phyloP scores from a whole-genome alignment of 1,284 basidiomycete species.

The Hymenochaete sp. region DNA sequence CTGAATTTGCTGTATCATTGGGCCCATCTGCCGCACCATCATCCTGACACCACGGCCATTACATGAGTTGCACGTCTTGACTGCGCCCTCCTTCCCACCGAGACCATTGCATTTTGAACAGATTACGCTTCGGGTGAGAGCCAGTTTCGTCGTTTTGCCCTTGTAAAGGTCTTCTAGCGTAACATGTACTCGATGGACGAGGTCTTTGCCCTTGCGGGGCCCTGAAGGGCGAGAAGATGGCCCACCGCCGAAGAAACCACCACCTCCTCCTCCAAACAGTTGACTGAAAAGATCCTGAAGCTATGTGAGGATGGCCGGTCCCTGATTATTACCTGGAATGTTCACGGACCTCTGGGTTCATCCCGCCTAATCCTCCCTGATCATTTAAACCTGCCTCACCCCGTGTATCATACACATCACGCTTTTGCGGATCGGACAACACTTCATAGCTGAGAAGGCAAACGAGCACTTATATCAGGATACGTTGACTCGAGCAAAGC shows the following conservation, averaged over 20 bases:
- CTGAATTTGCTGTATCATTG: constrained; percentile 99
- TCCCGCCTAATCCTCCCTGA: constrained; percentile 85
- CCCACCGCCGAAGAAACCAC: constrained; percentile 46
- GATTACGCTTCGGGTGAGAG: constrained; percentile 91
- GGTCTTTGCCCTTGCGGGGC: constrained; percentile 97
- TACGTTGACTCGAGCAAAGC: constrained; percentile 9
- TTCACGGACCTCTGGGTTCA: constrained; percentile 81
- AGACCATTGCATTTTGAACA: constrained; percentile 92
- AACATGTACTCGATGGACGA: constrained; percentile 94
- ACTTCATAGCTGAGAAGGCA: constrained; percentile 76
- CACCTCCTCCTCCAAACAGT: constrained; percentile 77
- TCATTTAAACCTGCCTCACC: constrained; percentile 91
- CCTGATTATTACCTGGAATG: constrained; percentile 10
- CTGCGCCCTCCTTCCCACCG: constrained; percentile 96
- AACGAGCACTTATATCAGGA: constrained; percentile 9
- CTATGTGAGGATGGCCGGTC: background rate
- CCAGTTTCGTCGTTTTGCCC: constrained; percentile 97
- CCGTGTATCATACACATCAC: constrained; percentile 81
- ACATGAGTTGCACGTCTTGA: constrained; percentile 74
- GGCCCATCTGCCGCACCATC: constrained; percentile 92
- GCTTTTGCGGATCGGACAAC: constrained; percentile 84
- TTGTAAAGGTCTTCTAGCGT: constrained; percentile 97
- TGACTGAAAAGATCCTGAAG: constrained; percentile 92
- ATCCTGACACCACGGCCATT: constrained; percentile 89
- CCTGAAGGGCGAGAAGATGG: constrained; percentile 59